Base-by-base conservation (phyloP, 2,329 filamentous ascomycete genomes). In the Grosmannia clavigera region DNA sequence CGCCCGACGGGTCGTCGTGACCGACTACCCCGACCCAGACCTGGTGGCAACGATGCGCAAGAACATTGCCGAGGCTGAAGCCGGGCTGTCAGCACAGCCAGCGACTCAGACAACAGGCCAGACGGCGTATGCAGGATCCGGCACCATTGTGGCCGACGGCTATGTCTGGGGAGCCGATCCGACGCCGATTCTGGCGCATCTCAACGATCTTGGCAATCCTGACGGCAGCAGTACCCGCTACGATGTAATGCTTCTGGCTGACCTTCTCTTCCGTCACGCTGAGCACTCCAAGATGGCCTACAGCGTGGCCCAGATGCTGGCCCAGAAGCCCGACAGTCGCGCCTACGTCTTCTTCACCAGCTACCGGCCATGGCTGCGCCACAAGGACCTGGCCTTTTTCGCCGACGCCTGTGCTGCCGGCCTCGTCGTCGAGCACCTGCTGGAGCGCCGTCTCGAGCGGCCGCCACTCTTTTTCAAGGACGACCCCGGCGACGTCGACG, bases 341-440 rank as follows among this genome's bases (percentile, higher is more conserved):
- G 90, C 91, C 2, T 81, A 92, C 67, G 91, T 96, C 9, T 95
- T 96, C 72, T 97, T 96, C 75, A 95, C 92, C 0, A 92, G 90
- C 25, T 96, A 97, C 73, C 80, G 94, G 64, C 92, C 92, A 1
- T 96, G 92, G 92, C 76, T 96, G 68, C 78, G 88, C 67, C 81
- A 91, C 64, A 88, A 90, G 71, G 94, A 96, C 68, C 77, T 95
- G 70, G 82, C 81, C 4, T 96, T 96, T 75, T 96, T 96, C 69
- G 87, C 91, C 56, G 68, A 91, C 61, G 88, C 86, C 5, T 77
- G 82, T 61, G 81, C 82, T 58, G 79, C 77, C 56, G 91, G 90
- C 0, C 88, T 96, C 62, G 73, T 73, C 19, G 91, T 96, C 3
- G 85, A 86, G 64, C 90, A 92, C 75, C 79, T 95, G 40, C 76